Evolutionary conservation across 2,329 filamentous ascomycete species (phyloP).

Genomic region (Colletotrichum plurivorum): DNA sequence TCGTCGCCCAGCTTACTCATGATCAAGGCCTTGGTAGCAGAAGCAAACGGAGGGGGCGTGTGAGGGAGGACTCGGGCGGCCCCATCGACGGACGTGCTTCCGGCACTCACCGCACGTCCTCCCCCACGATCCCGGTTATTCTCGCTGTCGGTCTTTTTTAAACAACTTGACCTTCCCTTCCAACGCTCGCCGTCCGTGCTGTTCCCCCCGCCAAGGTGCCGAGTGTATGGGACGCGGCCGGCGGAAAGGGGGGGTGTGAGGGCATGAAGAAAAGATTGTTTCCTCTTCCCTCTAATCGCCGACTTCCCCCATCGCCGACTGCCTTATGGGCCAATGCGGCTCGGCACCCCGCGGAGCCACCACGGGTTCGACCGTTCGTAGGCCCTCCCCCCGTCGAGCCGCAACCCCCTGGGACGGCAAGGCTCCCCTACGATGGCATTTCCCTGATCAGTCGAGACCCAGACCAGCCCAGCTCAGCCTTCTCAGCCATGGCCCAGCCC

Average conservation of each 20-base stretch:
- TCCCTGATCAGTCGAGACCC: too few relatives aligned
- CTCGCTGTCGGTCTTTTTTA: neutral
- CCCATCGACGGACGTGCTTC: neutral
- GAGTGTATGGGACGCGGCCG: conserved; percentile 8
- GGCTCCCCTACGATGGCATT: conserved; percentile 9
- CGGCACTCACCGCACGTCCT: conserved; percentile 5
- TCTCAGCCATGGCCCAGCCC: neutral
- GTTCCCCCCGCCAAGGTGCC: neutral
- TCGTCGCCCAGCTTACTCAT: neutral
- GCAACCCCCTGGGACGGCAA: neutral
- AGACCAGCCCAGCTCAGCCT: too few relatives aligned
- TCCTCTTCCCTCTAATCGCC: conserved; percentile 14
- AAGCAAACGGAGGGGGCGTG: neutral
- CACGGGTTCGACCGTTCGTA: neutral
- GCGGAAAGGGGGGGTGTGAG: conserved; percentile 2
- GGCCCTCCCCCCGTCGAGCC: too few relatives aligned
- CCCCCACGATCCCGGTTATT: too few relatives aligned
- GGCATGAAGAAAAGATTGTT: too few relatives aligned
- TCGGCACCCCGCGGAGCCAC: conserved; percentile 10
- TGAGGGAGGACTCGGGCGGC: neutral
- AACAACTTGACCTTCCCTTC: neutral
- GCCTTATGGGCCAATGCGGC: neutral
- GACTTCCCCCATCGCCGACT: conserved; percentile 1
- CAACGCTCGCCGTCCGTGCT: too few relatives aligned
- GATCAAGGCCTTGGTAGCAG: neutral